Evolutionary conservation across 2,329 filamentous ascomycete genomes (phyloP), one percentile per base, ranked within the genome.

Genomic region (Epichloe gansuensis): DNA sequence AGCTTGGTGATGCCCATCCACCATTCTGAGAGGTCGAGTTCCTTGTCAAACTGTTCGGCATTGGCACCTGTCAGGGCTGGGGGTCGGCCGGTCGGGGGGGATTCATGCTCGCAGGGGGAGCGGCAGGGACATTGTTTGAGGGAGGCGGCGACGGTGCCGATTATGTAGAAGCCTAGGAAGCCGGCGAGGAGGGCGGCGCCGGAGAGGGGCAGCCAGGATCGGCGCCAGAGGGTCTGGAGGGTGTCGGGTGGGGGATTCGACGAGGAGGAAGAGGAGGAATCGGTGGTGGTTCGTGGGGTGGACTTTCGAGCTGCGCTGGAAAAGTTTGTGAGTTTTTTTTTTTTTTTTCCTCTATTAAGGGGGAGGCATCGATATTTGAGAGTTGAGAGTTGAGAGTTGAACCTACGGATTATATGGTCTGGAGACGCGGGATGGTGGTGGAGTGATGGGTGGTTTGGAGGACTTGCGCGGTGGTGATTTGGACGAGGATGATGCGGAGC

Each of bases 41-140:
- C 73, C 52, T 69, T 67, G 65, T 84, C 81, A 61, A 84, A 84
- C 41, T 74, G 72, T 31, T 68, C 66, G 17, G 80, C 80, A 13
- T 71, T 68, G 49, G 72, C 67, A 47, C 67, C 64, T 17, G 67
- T 69, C 56, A 77, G 66, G 51, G 71, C 69, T 25, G 70, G 66
- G 3, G 75, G 74, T 11, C 74, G 73, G 35, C 75, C 75, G 21
- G 75, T 77, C 4, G 75, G 72, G 12, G 61, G 17, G n/a, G 38
- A 56, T 43, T 61, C 55, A 52, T 72, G 67, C 51, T 67, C 64
- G 52, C 61, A 63, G 54, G 62, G 62, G 39, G 47, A 12, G 45
- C 54, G 51, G 46, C 59, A 58, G 27, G 60, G 55, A 1, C 59
- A 55, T 3, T 58, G 47, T 38, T 63, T 66, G 55, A 68, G 53